Percentiles rank a stretch among this genome's conserved stretches.
Evolutionary conservation across 139 green algal species (phyloP).

Genomic region (Haematococcus lacustris): DNA sequence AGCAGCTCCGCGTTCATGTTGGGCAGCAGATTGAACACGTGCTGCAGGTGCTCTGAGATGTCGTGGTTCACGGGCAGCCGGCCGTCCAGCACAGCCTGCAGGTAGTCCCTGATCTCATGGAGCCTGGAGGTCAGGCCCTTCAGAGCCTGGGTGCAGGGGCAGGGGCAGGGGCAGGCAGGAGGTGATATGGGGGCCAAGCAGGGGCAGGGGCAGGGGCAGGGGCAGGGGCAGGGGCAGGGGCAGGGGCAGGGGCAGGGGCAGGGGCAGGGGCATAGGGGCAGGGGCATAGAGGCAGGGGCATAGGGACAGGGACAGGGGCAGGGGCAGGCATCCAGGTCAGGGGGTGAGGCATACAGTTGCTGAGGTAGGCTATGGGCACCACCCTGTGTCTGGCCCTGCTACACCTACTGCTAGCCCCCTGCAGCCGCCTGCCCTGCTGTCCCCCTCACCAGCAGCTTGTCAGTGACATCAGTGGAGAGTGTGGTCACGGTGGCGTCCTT

Average conservation of each 20-base stretch:
- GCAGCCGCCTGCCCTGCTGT: background rate
- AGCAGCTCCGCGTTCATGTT: constrained; percentile 90
- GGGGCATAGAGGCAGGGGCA: background rate
- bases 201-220: background rate
- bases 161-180: background rate
- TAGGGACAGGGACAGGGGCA: background rate
- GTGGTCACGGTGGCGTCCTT: constrained; percentile 73
- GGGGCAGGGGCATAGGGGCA: background rate
- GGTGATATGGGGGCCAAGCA: background rate
- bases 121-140: constrained; percentile 59
- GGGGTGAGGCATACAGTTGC: background rate
- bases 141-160: constrained; percentile 24
- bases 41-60: constrained; percentile 88
- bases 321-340: background rate
- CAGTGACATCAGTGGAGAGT: constrained; percentile 68
- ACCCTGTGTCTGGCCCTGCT: background rate
- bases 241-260: background rate
- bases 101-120: constrained; percentile 75
- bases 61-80: constrained; percentile 92
- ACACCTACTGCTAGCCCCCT: background rate
- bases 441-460: constrained; percentile 12
- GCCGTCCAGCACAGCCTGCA: constrained; percentile 74
- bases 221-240: too few relatives aligned
- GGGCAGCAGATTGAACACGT: constrained; percentile 96
- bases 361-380: background rate